Evolutionary conservation across 1,284 basidiomycete species (phyloP), one percentile per base, ranked within the genome.

Genomic region (Tilletia walkeri): DNA sequence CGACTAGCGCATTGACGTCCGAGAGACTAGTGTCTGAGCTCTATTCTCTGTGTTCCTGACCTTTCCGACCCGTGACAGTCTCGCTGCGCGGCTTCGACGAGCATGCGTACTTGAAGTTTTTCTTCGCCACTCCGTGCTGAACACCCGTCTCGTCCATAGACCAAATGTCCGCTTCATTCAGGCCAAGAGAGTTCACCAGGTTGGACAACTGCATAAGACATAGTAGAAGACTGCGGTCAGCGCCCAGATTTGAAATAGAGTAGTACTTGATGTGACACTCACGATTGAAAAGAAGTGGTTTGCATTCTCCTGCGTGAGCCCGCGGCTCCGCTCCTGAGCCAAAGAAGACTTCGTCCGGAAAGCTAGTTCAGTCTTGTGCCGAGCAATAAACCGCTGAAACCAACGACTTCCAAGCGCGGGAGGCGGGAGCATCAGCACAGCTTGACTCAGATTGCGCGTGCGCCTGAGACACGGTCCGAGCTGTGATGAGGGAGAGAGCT

Each of bases 101-200:
- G 24, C 16, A 5, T 4, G 50, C 50, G 50, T 53, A 53, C n/a
- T 18, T 53, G 50, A 53, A 4, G 4, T 5, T 6, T n/a, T 18
- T 53, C 9, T 18, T 7, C 16, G 50, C 50, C 16, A 30, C 24
- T 5, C 50, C 50, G 24, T 30, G 50, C 50, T 53, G 50, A 18
- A 53, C 50, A 53, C 50, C 50, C 18, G 50, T 53, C 50, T 53
- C 50, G 50, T 53, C 50, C 50, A 53, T 53, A 4, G 50, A 53
- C 4, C 4, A 53, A 18, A 53, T 53, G 16, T 53, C 50, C 50
- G 16, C 50, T 53, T n/a, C n/a, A n/a, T n/a, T n/a, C n/a, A n/a
- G n/a, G n/a, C n/a, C n/a, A n/a, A n/a, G n/a, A n/a, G n/a, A n/a
- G n/a, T n/a, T n/a, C n/a, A n/a, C 18, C 16, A 53, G 18, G 4